Conservation (phyloP, 2,329 filamentous ascomycete genomes). For the Calonectria crousiana region DNA sequence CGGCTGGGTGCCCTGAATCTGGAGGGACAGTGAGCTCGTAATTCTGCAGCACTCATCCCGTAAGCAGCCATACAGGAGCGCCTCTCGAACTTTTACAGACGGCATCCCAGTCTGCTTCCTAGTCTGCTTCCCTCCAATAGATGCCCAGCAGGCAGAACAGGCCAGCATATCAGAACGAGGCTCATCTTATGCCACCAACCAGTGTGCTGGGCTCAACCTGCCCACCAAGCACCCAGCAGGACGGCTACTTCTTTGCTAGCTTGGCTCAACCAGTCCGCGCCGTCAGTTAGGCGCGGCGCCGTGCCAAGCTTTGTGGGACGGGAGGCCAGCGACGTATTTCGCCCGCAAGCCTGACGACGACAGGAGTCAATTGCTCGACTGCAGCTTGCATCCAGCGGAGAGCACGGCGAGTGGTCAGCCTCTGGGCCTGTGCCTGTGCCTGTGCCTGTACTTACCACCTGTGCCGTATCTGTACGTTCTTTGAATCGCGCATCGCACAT, state of each 20-base stretch:
- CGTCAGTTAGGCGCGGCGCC: slow-evolving; percentile 12
- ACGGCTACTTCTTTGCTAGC: not conserved
- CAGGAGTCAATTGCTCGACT: not conserved
- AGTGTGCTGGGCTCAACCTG: not conserved
- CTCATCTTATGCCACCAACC: slow-evolving; percentile 15
- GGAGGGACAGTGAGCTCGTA: slow-evolving; percentile 14
- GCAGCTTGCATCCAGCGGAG: slow-evolving; percentile 4
- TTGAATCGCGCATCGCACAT: slow-evolving; percentile 15
- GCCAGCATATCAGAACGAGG: not conserved
- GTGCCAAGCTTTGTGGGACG: slow-evolving; percentile 17
- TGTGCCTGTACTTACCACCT: not conserved
- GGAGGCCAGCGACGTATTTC: slow-evolving; percentile 1
- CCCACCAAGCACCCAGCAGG: not conserved
- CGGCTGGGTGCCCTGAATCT: slow-evolving; percentile 22
- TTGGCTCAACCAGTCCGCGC: slow-evolving; percentile 1
- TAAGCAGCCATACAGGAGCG: not conserved
- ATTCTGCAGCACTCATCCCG: not conserved
- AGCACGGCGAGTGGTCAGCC: not conserved
- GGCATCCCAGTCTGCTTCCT: not conserved
- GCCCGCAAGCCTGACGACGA: slow-evolving; percentile 6
- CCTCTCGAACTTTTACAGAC: not conserved
- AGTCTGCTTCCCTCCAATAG: not conserved
- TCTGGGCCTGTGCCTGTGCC: not conserved
- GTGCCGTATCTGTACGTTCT: not conserved
- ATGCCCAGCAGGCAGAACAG: not conserved